A percentile compares a stretch with the other conserved stretches of the same genome.
These are phyloP conservation scores for Verticillium tricorpus DNA, from an alignment of 2,329 filamentous ascomycete species.

Conservation along the genomic window DNA sequence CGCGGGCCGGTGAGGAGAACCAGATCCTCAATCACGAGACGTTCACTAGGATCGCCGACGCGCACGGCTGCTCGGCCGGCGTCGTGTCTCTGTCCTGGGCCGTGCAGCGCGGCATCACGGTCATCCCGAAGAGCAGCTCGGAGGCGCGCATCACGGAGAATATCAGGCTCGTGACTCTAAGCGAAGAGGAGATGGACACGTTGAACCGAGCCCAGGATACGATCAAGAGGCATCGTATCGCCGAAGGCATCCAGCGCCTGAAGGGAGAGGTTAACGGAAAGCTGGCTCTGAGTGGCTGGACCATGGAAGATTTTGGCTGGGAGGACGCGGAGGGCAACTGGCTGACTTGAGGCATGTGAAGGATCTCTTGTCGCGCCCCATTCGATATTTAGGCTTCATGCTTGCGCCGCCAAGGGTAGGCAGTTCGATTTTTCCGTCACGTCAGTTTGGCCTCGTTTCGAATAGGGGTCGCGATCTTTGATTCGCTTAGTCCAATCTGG, in stretches of 20 bases:
- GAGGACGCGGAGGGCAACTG: constrained; percentile 23
- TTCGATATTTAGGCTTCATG: no score
- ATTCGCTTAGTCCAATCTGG: no score
- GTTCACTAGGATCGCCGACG: constrained; percentile 18
- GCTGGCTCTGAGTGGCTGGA: constrained; percentile 17
- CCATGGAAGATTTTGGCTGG: constrained; percentile 19
- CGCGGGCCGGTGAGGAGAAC: constrained; percentile 3
- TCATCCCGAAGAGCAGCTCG: constrained; percentile 19
- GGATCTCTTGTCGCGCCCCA: no score
- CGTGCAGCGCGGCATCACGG: constrained; percentile 18
- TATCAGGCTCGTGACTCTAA: constrained; percentile 18
- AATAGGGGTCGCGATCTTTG: no score
- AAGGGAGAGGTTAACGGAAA: constrained; percentile 17
- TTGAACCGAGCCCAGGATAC: constrained; percentile 20
- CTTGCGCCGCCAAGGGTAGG: no score
- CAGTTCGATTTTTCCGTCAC: no score
- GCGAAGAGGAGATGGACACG: constrained; percentile 18
- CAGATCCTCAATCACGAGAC: constrained; percentile 16
- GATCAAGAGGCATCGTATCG: constrained; percentile 14
- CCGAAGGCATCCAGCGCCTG: constrained; percentile 12
- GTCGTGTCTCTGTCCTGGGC: constrained; percentile 21
- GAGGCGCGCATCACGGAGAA: constrained; percentile 18
- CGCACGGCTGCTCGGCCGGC: constrained; percentile 17
- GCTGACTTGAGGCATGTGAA: constrained; percentile 8
- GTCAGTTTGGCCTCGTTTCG: no score